Conservation (phyloP, 2,329 filamentous ascomycete genomes). For the Fusarium continuum region DNA sequence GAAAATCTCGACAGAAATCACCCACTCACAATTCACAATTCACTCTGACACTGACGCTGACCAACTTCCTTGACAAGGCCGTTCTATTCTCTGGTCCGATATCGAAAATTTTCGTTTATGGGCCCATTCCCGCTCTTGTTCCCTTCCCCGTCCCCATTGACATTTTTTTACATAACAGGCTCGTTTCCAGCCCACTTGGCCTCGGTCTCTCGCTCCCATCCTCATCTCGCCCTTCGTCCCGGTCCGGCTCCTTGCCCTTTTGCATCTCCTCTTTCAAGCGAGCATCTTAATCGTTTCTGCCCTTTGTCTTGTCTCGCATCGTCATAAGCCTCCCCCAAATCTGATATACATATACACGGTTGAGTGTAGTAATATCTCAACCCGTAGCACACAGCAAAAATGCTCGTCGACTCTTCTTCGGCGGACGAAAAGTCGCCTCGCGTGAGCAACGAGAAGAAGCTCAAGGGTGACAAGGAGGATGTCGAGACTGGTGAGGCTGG, state of each 20-base stretch:
- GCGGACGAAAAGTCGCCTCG: slow-evolving; percentile 44
- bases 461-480: slow-evolving; percentile 41
- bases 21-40: slow-evolving; percentile 1
- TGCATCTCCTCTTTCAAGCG: slow-evolving; percentile 2
- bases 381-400: slow-evolving; percentile 15
- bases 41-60: slow-evolving; percentile 23
- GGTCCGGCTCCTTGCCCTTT: background rate
- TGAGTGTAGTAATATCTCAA: background rate
- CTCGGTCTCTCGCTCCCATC: slow-evolving; percentile 16
- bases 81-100: slow-evolving; percentile 7
- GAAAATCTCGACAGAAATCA: slow-evolving; percentile 7
- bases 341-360: background rate
- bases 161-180: slow-evolving; percentile 42
- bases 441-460: slow-evolving; percentile 43
- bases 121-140: slow-evolving; percentile 37
- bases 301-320: background rate
- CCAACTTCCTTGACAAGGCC: background rate
- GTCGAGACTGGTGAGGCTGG: slow-evolving; percentile 51
- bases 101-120: slow-evolving; percentile 40
- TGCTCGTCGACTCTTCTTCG: slow-evolving; percentile 38
- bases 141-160: slow-evolving; percentile 22
- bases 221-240: background rate
- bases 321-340: slow-evolving; percentile 2
- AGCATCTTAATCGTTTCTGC: slow-evolving; percentile 2
- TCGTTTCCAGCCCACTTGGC: slow-evolving; percentile 39